Percentiles rank a stretch among this genome's conserved stretches.
phyloP scores from a whole-genome alignment of 306 rosid genomes.

The Ochetophila trinervis region DNA sequence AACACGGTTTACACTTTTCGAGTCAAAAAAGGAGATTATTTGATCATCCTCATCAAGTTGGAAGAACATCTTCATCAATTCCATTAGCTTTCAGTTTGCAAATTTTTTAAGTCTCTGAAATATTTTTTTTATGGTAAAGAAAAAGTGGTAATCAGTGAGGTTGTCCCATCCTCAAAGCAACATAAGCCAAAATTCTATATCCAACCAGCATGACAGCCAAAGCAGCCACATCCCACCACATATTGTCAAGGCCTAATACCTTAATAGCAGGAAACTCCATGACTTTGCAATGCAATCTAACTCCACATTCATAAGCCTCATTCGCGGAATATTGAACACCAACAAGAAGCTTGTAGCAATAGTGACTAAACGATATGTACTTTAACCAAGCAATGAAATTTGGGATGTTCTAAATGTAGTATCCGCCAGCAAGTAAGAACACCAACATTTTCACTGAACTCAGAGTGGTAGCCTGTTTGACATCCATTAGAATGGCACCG shows the following conservation, averaged over 20 bases:
- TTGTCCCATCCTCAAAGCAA: slow-evolving; percentile 61
- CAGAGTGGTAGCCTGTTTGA: slow-evolving; percentile 80
- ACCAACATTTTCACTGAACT: slow-evolving; percentile 77
- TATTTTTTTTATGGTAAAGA: not conserved
- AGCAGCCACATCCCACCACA: slow-evolving; percentile 71
- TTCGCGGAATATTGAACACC: slow-evolving; percentile 63
- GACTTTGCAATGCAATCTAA: slow-evolving; percentile 46
- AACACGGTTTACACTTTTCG: not conserved
- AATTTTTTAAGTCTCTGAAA: slow-evolving; percentile 20
- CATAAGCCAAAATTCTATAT: slow-evolving; percentile 68
- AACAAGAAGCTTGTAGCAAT: slow-evolving; percentile 72
- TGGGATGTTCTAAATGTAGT: slow-evolving; percentile 81
- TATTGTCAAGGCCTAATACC: slow-evolving; percentile 46
- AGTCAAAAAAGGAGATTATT: slow-evolving; percentile 2
- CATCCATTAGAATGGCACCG: slow-evolving; percentile 85
- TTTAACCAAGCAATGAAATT: slow-evolving; percentile 78
- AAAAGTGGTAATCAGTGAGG: slow-evolving; percentile 43
- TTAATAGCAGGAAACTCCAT: slow-evolving; percentile 63
- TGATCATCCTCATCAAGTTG: slow-evolving; percentile 5
- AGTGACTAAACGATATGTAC: slow-evolving; percentile 73
- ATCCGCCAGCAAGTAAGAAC: slow-evolving; percentile 80
- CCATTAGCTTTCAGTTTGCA: slow-evolving; percentile 1
- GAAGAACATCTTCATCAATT: slow-evolving; percentile 15
- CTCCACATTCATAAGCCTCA: slow-evolving; percentile 59
- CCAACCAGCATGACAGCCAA: slow-evolving; percentile 75